phyloP scores from a whole-genome alignment of 1,284 basidiomycete genomes.

The Rhodotorula glutinis region DNA sequence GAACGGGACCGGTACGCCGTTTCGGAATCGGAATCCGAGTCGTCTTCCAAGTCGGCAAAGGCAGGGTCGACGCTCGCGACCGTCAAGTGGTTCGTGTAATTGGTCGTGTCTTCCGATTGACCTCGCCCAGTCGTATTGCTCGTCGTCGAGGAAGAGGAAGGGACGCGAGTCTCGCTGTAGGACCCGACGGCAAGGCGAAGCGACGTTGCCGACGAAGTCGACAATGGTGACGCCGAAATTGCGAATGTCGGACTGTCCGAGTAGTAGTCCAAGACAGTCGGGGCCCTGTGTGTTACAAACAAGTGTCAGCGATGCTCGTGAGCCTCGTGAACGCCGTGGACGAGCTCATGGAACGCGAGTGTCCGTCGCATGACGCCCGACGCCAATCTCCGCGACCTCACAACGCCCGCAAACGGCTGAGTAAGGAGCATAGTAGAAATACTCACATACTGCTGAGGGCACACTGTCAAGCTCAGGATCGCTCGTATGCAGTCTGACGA shows the following conservation, averaged over 20 bases:
- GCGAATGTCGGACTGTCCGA: conserved; percentile 37
- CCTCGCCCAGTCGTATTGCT: neutral
- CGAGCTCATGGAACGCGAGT: too few relatives aligned
- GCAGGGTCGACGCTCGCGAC: conserved; percentile 61
- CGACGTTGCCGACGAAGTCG: conserved; percentile 22
- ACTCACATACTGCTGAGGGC: too few relatives aligned
- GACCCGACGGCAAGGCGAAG: conserved; percentile 65
- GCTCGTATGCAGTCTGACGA: too few relatives aligned
- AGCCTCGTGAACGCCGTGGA: too few relatives aligned
- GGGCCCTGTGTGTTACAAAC: conserved; percentile 14
- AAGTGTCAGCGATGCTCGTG: neutral
- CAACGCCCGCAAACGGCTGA: too few relatives aligned
- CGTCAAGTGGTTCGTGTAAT: conserved; percentile 68
- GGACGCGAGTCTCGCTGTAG: conserved; percentile 57
- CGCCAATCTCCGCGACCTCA: too few relatives aligned
- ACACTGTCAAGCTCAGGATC: too few relatives aligned
- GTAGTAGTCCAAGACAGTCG: conserved; percentile 36
- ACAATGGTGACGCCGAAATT: conserved; percentile 36
- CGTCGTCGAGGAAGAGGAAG: neutral
- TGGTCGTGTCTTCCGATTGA: conserved; percentile 51
- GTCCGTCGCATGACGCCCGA: too few relatives aligned
- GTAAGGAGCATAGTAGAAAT: too few relatives aligned
- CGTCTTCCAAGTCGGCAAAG: conserved; percentile 78
- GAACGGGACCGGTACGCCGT: conserved; percentile 11
- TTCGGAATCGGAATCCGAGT: conserved; percentile 58